Evolutionary conservation across 805 yeast species (phyloP).

Genomic region (Danielia oregonensis): DNA sequence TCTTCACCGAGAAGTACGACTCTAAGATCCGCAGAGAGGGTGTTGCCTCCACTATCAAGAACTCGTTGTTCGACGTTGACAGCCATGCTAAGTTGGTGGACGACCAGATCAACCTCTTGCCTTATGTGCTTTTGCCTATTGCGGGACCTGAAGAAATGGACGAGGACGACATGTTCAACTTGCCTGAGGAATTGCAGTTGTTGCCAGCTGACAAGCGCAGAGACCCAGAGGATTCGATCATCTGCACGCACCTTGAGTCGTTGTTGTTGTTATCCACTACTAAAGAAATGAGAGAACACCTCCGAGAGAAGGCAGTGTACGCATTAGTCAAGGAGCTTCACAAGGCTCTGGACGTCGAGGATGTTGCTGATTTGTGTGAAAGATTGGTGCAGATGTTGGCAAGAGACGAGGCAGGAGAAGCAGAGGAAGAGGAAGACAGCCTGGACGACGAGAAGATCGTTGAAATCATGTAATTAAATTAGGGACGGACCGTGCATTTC

Average conservation of each 20-base stretch:
- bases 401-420: constrained; percentile 70
- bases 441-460: constrained; percentile 51
- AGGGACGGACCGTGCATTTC: neutral
- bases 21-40: constrained; percentile 83
- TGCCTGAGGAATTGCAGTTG: constrained; percentile 86
- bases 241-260: constrained; percentile 74
- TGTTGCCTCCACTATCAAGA: constrained; percentile 88
- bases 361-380: constrained; percentile 68
- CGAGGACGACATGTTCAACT: constrained; percentile 77
- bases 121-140: constrained; percentile 77
- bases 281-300: constrained; percentile 62
- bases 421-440: constrained; percentile 48
- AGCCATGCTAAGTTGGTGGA: constrained; percentile 62
- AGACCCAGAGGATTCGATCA: constrained; percentile 66
- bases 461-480: constrained; percentile 41
- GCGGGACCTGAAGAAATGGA: constrained; percentile 74
- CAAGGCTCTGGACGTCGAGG: constrained; percentile 42
- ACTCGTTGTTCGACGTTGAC: constrained; percentile 76
- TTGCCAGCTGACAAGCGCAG: constrained; percentile 70
- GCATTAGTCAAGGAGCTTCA: constrained; percentile 85
- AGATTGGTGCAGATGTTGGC: constrained; percentile 83
- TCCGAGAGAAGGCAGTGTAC: constrained; percentile 82
- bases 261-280: constrained; percentile 77
- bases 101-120: constrained; percentile 66
- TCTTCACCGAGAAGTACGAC: constrained; percentile 78